Percentiles rank a stretch among this genome's conserved stretches.
Evolutionary conservation across 2,329 filamentous ascomycete species (phyloP).

Genomic region (Laburnicola sp.): DNA sequence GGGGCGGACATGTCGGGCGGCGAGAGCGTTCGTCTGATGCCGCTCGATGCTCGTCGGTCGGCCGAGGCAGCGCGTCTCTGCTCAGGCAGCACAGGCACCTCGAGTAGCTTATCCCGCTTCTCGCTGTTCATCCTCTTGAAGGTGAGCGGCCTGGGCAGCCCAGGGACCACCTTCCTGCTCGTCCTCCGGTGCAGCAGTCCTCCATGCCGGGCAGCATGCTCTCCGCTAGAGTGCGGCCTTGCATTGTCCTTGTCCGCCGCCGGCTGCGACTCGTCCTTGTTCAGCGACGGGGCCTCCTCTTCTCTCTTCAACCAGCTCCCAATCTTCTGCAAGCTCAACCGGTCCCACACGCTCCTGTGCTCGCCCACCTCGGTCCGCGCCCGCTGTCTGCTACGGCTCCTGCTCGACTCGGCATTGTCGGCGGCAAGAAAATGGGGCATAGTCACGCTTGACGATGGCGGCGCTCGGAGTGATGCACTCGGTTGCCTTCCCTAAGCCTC

Average conservation of each 20-base stretch:
- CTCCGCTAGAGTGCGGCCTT: conserved; percentile 40
- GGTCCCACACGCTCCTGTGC: conserved; percentile 44
- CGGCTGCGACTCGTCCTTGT: conserved; percentile 10
- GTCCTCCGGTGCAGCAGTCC: conserved; percentile 34
- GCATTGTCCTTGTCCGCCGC: conserved; percentile 38
- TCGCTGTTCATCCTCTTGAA: conserved; percentile 85
- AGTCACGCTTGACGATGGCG: conserved; percentile 15
- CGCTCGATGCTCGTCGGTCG: conserved; percentile 68
- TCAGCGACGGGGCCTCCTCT: conserved; percentile 33
- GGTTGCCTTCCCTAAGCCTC: conserved; percentile 23
- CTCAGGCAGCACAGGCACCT: conserved; percentile 63
- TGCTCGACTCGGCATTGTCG: conserved; percentile 34
- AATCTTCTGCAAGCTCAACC: conserved; percentile 45
- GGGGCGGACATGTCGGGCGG: conserved; percentile 43
- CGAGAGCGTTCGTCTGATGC: conserved; percentile 49
- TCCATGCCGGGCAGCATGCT: conserved; percentile 17
- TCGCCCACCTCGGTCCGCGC: conserved; percentile 39
- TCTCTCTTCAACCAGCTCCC: conserved; percentile 48
- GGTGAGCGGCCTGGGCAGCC: conserved; percentile 74
- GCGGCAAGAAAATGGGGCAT: conserved; percentile 34
- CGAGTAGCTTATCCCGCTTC: conserved; percentile 70
- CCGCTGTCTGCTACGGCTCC: conserved; percentile 37
- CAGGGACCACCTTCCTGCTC: conserved; percentile 69
- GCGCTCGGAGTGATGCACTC: conserved; percentile 21
- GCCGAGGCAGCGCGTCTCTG: conserved; percentile 76